Evolutionary conservation across 106 monocot genomes (phyloP).

Genomic region (Narthecium ossifragum): DNA sequence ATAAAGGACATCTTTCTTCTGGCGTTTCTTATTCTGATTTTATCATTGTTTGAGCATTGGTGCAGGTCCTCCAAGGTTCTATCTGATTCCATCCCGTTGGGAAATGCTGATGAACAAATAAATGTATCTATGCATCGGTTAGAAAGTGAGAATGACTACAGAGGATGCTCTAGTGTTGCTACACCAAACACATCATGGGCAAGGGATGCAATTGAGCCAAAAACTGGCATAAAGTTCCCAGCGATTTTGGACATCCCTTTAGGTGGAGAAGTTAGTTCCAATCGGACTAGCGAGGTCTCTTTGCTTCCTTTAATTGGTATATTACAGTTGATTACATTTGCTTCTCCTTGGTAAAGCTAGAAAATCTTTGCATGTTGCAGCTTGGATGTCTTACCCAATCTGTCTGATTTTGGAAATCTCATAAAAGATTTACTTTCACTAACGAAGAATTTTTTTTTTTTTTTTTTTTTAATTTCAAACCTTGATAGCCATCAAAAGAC

Average conservation of each 20-base stretch:
- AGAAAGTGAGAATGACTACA: slow-evolving; percentile 12
- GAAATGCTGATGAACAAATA: slow-evolving; percentile 18
- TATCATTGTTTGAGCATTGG: neutral
- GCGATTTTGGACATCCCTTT: slow-evolving; percentile 40
- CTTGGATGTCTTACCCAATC: neutral
- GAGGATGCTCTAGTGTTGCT: slow-evolving; percentile 31
- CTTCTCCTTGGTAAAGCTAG: neutral
- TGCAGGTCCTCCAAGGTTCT: slow-evolving; percentile 60
- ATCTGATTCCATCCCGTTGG: slow-evolving; percentile 37
- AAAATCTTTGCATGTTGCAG: neutral
- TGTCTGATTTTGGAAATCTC: neutral
- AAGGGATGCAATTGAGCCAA: slow-evolving; percentile 72
- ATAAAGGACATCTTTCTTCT: too few species aligned
- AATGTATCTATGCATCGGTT: slow-evolving; percentile 11
- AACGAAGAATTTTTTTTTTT: neutral
- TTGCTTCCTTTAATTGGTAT: neutral
- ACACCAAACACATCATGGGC: slow-evolving; percentile 29
- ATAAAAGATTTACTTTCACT: neutral
- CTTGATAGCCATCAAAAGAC: too few species aligned
- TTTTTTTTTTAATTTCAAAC: neutral
- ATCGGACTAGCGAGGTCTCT: slow-evolving; percentile 47
- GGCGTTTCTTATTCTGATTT: slow-evolving; percentile 1
- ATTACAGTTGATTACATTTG: neutral
- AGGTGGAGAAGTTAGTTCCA: slow-evolving; percentile 31
- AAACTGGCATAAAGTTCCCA: slow-evolving; percentile 90